Evolutionary conservation across 2,329 filamentous ascomycete species (phyloP), one percentile per base, ranked within the genome.

Genomic region (Bipolaris oryzae): DNA sequence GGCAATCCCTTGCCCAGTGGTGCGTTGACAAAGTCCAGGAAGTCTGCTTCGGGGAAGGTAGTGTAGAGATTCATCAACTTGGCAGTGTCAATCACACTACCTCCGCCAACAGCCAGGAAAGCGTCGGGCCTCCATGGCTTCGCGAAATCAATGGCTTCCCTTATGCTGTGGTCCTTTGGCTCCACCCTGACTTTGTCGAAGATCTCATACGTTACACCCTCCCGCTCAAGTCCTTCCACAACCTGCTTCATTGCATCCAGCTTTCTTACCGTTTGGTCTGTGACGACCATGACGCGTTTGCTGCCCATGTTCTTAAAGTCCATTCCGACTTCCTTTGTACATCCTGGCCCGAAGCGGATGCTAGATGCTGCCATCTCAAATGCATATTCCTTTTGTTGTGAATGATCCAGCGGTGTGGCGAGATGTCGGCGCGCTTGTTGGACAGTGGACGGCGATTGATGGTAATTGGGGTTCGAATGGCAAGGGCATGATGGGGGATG

Each of bases 1-100:
- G 91, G 91, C 21, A 85, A 78, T 3, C 95, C 95, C 61, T 90
- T 92, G 57, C 95, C 95, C 0, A 98, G 80, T 0, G 95, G 95
- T 0, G 94, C 94, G 72, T 98, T 98, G 76, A 99, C 95, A 69
- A 99, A 99, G 81, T 99, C 94, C 34, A 98, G 83, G 73, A 99
- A 97, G 67, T 95, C 91, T 33, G 94, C 94, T 7, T 97, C 90
- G 68, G 93, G 93, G 73, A 92, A 97, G 61, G 87, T 88, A 0
- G 89, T 90, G 79, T 98, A 98, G 0, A 99, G 84, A 73, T 99
- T 99, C 93, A 99, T 98, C 54, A 99, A 84, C 78, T 99, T 99
- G 52, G 95, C 94, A 0, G 95, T 99, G 78, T 99, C 95, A 66
- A 99, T 99, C 64, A 98, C 95, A 37, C 92, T 96, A 35, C 95